A percentile compares a stretch with the other conserved stretches of the same genome.
Evolutionary conservation across 1,284 basidiomycete genomes (phyloP).

Genomic region (Papiliotrema nemorosa): DNA sequence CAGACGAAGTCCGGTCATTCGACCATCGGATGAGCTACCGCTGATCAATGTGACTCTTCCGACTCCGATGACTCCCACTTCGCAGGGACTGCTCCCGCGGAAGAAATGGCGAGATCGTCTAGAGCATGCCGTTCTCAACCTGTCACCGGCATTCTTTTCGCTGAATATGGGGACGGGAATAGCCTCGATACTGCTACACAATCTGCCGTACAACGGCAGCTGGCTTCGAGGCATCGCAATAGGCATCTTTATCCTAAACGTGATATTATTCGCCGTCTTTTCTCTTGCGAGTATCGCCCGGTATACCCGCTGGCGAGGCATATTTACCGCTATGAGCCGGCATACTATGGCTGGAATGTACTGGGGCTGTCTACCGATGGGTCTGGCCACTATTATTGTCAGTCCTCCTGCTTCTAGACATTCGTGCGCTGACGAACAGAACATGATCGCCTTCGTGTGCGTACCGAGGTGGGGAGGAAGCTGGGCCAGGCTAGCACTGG

Average conservation of each 20-base stretch:
- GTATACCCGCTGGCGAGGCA: slow-evolving; percentile 58
- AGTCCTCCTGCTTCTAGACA: slow-evolving; percentile 25
- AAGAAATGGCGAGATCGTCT: too few relatives aligned
- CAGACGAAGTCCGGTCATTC: too few relatives aligned
- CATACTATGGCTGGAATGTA: slow-evolving; percentile 67
- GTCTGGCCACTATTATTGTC: slow-evolving; percentile 61
- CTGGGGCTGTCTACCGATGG: slow-evolving; percentile 68
- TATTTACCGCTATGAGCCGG: slow-evolving; percentile 58
- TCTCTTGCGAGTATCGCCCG: slow-evolving; percentile 52
- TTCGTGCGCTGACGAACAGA: slow-evolving; percentile 30
- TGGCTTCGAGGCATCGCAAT: slow-evolving; percentile 47
- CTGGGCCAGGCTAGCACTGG: slow-evolving; percentile 64
- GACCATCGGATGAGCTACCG: too few relatives aligned
- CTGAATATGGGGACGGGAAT: slow-evolving; percentile 54
- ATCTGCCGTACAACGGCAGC: slow-evolving; percentile 50
- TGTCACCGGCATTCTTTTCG: slow-evolving; percentile 30
- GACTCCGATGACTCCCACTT: too few relatives aligned
- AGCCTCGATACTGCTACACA: slow-evolving; percentile 49
- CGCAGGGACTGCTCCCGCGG: too few relatives aligned
- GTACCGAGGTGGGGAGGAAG: slow-evolving; percentile 52
- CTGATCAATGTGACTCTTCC: too few relatives aligned
- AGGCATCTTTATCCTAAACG: slow-evolving; percentile 64
- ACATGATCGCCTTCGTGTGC: slow-evolving; percentile 53
- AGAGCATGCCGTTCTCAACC: slow-evolving; percentile 20
- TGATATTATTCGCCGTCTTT: slow-evolving; percentile 62